These are phyloP conservation scores for Salvia sclarea DNA, from an alignment of 305 asterid species.

Conservation along the genomic window DNA sequence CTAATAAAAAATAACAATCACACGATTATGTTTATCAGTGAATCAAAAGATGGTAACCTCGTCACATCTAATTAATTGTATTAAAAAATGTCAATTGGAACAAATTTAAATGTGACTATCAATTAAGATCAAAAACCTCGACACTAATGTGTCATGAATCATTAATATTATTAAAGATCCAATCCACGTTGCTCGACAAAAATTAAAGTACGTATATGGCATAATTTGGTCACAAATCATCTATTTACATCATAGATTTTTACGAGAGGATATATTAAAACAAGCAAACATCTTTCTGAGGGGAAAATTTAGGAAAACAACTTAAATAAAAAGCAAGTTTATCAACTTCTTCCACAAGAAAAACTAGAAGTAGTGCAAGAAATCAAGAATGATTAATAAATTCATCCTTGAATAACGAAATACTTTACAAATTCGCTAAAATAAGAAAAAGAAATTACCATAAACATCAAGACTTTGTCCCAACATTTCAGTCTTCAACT, in stretches of 20 bases:
- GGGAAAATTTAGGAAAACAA: too few species aligned
- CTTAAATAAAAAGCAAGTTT: not conserved
- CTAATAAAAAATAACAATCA: not conserved
- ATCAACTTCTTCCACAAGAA: not conserved
- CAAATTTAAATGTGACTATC: not conserved
- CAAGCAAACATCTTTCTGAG: too few species aligned
- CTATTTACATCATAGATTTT: not conserved
- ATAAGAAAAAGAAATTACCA: not conserved
- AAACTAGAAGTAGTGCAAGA: not conserved
- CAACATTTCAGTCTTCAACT: slow-evolving; percentile 31
- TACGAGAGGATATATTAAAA: not conserved
- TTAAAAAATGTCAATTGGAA: not conserved
- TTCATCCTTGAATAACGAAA: not conserved
- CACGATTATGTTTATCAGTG: not conserved
- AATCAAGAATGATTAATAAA: not conserved
- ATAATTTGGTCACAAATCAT: not conserved
- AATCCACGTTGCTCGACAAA: not conserved
- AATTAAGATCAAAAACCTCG: not conserved
- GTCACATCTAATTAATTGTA: not conserved
- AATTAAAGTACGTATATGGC: too few species aligned
- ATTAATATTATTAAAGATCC: not conserved
- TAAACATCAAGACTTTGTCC: not conserved
- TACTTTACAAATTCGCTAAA: not conserved
- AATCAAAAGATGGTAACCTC: too few species aligned
- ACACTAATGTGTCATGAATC: not conserved